phyloP scores from a whole-genome alignment of 2,329 filamentous ascomycete genomes.

The Ophiostoma tasmaniense region DNA sequence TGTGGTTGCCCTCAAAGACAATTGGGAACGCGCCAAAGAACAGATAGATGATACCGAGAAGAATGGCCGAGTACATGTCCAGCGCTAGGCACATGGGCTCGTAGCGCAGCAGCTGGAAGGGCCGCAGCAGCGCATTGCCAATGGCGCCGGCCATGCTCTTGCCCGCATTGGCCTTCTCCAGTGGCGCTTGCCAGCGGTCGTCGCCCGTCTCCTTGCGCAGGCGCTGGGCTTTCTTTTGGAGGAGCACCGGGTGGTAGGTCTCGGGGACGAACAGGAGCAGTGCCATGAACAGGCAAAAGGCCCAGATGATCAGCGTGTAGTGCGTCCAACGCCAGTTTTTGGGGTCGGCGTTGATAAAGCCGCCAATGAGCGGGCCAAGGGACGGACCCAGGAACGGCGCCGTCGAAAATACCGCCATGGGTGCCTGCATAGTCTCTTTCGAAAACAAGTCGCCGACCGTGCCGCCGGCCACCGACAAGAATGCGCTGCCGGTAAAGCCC shows the following conservation, averaged over 20 bases:
- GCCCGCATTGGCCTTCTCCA: conserved; percentile 49
- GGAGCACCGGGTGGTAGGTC: conserved; percentile 71
- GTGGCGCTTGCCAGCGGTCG: conserved; percentile 63
- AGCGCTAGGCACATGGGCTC: conserved; percentile 83
- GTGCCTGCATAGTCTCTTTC: conserved; percentile 59
- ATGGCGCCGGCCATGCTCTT: conserved; percentile 59
- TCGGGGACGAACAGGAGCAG: conserved; percentile 73
- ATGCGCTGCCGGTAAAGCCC: conserved; percentile 61
- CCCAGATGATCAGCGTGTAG: conserved; percentile 79
- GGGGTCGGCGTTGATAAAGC: conserved; percentile 68
- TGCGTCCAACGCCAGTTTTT: conserved; percentile 74
- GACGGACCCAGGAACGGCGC: conserved; percentile 56
- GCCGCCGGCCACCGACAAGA: conserved; percentile 68
- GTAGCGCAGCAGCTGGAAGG: conserved; percentile 68
- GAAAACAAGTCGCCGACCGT: conserved; percentile 76
- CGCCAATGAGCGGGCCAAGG: conserved; percentile 56
- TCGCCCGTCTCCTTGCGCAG: conserved; percentile 71
- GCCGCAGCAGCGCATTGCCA: conserved; percentile 52
- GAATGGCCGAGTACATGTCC: conserved; percentile 71
- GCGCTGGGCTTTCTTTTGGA: conserved; percentile 61
- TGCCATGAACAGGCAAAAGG: conserved; percentile 51
- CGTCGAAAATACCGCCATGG: conserved; percentile 74
- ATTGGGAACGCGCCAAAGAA: conserved; percentile 85
- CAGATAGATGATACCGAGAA: conserved; percentile 82
- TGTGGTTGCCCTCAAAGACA: conserved; percentile 66